Base-by-base conservation (phyloP, 441 rosid species). In the Cnidoscolus chayamansa region DNA sequence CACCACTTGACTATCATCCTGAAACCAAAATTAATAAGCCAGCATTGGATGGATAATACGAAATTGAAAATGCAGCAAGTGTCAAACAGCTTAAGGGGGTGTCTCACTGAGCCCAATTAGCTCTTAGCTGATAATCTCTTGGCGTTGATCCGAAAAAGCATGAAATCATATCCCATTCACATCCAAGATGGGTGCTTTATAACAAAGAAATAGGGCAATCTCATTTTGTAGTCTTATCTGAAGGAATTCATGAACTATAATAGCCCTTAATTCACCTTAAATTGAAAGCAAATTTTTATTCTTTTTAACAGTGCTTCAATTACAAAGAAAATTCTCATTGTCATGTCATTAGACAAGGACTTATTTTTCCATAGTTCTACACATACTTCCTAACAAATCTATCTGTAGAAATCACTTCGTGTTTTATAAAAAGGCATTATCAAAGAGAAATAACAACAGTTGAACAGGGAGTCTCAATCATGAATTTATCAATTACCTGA, bases 1-100 rank as follows among this genome's bases (percentile, higher is more conserved):
- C 74, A 87, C 87, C 53, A 83, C 71, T 74, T 81, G 86, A 58
- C 71, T 80, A 53, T 81, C 80, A 65, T 87, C 91, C 96, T 90
- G 87, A 64, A 72, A 80, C 71, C 43, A 43, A 53, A 70, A 72
- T 65, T 20, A 72, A 76, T 75, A 70, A 76, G 13, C 45, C 59
- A 67, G 57, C 13, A 70, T 69, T 45, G 74, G 77, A 77, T 70
- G 68, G 31, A 71, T 66, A 55, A 47, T 20, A 25, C 3, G 12
- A 16, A 13, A 71, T 58, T 16, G 31, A 50, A 48, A 71, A 49
- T 3, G 5, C 9, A 31, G 5, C 19, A 15, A 50, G 10, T 10
- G 15, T 35, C 61, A 54, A 0, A 67, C 12, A 50, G 31, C 43
- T 30, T 15, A 20, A 25, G 17, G 12, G n/a, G n/a, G 0, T 53